phyloP scores from a whole-genome alignment of 1,139 yeast species.

The Saccharomyces hybrid region DNA sequence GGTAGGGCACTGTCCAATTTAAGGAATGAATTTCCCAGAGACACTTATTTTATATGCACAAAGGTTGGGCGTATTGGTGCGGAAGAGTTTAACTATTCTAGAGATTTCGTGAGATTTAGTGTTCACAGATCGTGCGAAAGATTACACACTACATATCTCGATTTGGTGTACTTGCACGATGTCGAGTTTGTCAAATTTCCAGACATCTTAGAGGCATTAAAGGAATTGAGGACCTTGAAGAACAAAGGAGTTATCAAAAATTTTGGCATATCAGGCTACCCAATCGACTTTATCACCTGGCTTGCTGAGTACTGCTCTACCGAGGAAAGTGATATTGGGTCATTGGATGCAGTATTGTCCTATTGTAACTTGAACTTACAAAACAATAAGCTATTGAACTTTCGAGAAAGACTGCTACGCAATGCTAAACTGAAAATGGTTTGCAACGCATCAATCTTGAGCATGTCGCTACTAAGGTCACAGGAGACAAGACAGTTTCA shows the following conservation, averaged over 20 bases:
- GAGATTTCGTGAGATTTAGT: slow-evolving; percentile 51
- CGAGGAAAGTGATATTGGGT: slow-evolving; percentile 33
- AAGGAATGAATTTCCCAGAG: slow-evolving; percentile 41
- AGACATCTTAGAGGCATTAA: slow-evolving; percentile 55
- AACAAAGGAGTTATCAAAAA: slow-evolving; percentile 54
- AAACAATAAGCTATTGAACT: slow-evolving; percentile 50
- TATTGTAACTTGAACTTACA: slow-evolving; percentile 83
- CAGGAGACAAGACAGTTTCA: slow-evolving; percentile 68
- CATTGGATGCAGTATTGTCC: slow-evolving; percentile 70
- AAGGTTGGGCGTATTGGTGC: slow-evolving; percentile 74
- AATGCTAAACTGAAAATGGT: slow-evolving; percentile 53
- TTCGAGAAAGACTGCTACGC: slow-evolving; percentile 42
- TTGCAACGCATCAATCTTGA: slow-evolving; percentile 75
- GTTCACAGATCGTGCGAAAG: slow-evolving; percentile 60
- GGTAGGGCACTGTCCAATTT: slow-evolving; percentile 54
- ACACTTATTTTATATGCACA: slow-evolving; percentile 64
- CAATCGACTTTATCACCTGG: slow-evolving; percentile 56
- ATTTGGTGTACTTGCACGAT: slow-evolving; percentile 81
- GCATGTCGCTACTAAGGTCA: slow-evolving; percentile 78
- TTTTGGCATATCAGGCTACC: slow-evolving; percentile 85
- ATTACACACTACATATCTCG: slow-evolving; percentile 60
- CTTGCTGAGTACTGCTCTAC: slow-evolving; percentile 38
- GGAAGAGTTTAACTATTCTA: slow-evolving; percentile 69
- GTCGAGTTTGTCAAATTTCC: slow-evolving; percentile 66
- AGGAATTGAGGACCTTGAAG: slow-evolving; percentile 52